Base-by-base conservation (phyloP, 73 alveolate genomes). In the Symbiodinium natans region DNA sequence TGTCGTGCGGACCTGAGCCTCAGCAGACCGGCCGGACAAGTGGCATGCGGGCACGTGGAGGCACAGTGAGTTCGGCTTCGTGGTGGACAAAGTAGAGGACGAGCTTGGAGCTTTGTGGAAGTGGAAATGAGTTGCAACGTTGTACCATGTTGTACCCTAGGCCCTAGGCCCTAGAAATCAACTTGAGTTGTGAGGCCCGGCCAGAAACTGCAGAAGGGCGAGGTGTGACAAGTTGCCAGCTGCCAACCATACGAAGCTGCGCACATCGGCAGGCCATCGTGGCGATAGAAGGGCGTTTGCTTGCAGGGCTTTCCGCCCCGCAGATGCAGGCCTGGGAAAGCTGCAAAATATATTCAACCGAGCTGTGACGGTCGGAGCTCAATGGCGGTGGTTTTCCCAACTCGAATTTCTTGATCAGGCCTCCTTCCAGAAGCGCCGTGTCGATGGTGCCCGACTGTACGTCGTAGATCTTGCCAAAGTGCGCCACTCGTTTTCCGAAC, bases 381-480 rank as follows among this genome's bases (percentile, higher is more conserved):
- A n/a, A n/a, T n/a, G n/a, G n/a, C n/a, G n/a, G 8, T 48, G 17
- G 63, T 17, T 48, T 48, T 17, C 63, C 63, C 17, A 48, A 8
- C 17, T 17, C 8, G 17, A 48, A 17, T 48, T 8, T 48, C 63
- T n/a, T 34, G 56, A 27, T 34, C 33, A 90, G 96, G 96, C 96
- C 39, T 90, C 96, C 41, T 90, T 90, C 39, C 96, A 90, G 88
- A 90, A 90, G 87, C 77, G 96, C 41, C 96, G 96, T 25, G 88
- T 71, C 1, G 96, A 90, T 33, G 96, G 96, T 40, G 96, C 96
- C 41, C 75, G 77, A 48, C 75, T 90, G 46, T 42, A 68, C 2
- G 96, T 90, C 13, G 88, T 34, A 87, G 77, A 90, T 82, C 88
- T 39, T 40, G 52, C 87, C 31, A 68, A 90, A 88, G 96, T 82